These are phyloP conservation scores for Musa troglodytarum DNA, from an alignment of 176 grass and related monocot genomes.

Conservation along the genomic window DNA sequence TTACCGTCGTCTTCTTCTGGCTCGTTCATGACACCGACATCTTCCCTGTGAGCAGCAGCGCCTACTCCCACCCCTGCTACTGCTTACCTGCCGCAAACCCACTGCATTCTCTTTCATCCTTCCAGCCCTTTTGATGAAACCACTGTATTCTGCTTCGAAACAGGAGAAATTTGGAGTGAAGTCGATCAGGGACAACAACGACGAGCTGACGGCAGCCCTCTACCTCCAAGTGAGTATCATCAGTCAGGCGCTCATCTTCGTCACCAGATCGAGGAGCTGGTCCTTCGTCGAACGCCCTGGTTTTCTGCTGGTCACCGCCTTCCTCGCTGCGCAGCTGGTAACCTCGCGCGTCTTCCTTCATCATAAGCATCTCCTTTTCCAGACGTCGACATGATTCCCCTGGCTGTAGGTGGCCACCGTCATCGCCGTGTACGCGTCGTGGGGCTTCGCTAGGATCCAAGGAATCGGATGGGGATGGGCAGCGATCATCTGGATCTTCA, in stretches of 20 bases:
- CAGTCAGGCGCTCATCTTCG: conserved; percentile 47
- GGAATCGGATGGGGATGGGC: conserved; percentile 92
- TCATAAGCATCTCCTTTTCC: background rate
- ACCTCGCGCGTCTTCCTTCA: background rate
- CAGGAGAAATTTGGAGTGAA: conserved; percentile 35
- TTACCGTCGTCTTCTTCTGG: conserved; percentile 92
- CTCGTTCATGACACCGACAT: conserved; percentile 70
- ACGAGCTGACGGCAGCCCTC: conserved; percentile 32
- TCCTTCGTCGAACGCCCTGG: conserved; percentile 39
- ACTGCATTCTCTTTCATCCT: background rate
- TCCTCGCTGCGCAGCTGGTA: conserved; percentile 34
- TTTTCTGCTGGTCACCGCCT: conserved; percentile 27
- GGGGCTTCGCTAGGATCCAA: conserved; percentile 69
- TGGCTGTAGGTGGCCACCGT: conserved; percentile 45
- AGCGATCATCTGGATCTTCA: conserved; percentile 70
- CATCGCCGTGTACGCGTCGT: conserved; percentile 78
- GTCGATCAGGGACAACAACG: conserved; percentile 18
- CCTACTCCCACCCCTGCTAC: background rate
- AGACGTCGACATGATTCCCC: background rate
- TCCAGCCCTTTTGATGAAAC: conserved; percentile 14
- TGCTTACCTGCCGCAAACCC: background rate
- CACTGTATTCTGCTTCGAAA: background rate
- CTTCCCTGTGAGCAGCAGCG: conserved; percentile 32
- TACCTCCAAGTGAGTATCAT: conserved; percentile 48
- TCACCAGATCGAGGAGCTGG: conserved; percentile 38